Evolutionary conservation across 192 early-diverging fungal species (phyloP).

Genomic region (Kickxella alabastrina): DNA sequence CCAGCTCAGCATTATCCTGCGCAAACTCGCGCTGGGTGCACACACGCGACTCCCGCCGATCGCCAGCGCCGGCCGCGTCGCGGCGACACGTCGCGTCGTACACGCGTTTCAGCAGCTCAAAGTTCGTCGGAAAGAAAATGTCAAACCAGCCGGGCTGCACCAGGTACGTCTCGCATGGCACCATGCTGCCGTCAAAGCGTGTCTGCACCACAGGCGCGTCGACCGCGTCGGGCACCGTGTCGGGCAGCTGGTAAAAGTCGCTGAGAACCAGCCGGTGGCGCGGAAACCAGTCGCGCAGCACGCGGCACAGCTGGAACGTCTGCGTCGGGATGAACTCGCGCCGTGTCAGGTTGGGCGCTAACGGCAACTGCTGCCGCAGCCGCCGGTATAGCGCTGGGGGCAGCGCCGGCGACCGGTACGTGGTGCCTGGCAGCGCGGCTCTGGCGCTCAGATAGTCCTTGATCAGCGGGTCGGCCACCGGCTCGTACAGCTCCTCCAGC

Average conservation of each 20-base stretch:
- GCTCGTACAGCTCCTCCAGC: slow-evolving; percentile 82
- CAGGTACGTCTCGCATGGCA: slow-evolving; percentile 92
- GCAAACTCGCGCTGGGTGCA: slow-evolving; percentile 78
- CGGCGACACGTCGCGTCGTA: slow-evolving; percentile 64
- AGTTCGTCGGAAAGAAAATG: slow-evolving; percentile 98
- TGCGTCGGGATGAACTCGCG: slow-evolving; percentile 92
- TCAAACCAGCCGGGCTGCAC: slow-evolving; percentile 98
- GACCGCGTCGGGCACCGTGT: slow-evolving; percentile 69
- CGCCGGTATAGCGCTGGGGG: slow-evolving; percentile 45
- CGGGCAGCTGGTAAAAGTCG: slow-evolving; percentile 84
- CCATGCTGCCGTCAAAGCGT: slow-evolving; percentile 81
- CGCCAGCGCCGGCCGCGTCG: not conserved
- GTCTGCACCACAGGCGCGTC: slow-evolving; percentile 96
- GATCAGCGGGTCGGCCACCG: slow-evolving; percentile 74
- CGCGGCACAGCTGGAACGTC: slow-evolving; percentile 66
- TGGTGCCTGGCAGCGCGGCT: slow-evolving; percentile 5
- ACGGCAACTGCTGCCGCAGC: slow-evolving; percentile 65
- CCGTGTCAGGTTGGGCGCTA: slow-evolving; percentile 78
- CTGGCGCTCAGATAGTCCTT: slow-evolving; percentile 60
- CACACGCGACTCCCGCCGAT: slow-evolving; percentile 32
- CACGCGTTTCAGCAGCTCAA: slow-evolving; percentile 76
- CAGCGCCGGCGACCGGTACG: slow-evolving; percentile 67
- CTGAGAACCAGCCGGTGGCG: slow-evolving; percentile 80
- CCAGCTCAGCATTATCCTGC: slow-evolving; percentile 68
- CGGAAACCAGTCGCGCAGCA: slow-evolving; percentile 78